Evolutionary conservation across 2,329 filamentous ascomycete genomes (phyloP).

Genomic region (Fusarium decemcellulare): DNA sequence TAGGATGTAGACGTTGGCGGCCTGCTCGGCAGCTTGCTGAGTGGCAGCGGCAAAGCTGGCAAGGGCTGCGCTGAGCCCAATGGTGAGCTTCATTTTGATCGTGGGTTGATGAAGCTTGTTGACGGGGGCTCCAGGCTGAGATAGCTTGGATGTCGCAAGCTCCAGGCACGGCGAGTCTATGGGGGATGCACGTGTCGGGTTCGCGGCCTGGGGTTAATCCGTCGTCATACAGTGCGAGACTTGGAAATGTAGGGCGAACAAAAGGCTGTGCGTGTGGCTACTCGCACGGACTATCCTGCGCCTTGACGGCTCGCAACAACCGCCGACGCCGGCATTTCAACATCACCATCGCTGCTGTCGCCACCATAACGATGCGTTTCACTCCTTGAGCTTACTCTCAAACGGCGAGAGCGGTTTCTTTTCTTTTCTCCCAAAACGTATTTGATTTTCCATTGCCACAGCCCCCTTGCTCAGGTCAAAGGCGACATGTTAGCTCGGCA

Average conservation of each 20-base stretch:
- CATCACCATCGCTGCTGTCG: constrained; percentile 20
- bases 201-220: constrained; percentile 48
- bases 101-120: constrained; percentile 51
- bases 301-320: constrained; percentile 15
- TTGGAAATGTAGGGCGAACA: rapidly evolving
- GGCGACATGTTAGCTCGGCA: constrained; percentile 45
- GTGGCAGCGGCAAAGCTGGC: constrained; percentile 57
- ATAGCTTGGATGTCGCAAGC: constrained; percentile 52
- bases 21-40: constrained; percentile 59
- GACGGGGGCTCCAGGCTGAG: constrained; percentile 43
- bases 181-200: constrained; percentile 48
- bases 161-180: constrained; percentile 40
- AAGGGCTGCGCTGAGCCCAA: constrained; percentile 57
- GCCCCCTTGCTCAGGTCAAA: constrained; percentile 5
- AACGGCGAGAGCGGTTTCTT: constrained; percentile 10
- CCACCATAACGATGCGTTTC: constrained; percentile 38
- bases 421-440: not conserved
- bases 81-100: constrained; percentile 60
- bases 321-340: constrained; percentile 15
- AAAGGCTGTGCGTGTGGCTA: not conserved
- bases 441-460: not conserved
- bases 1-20: constrained; percentile 70
- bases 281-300: constrained; percentile 1
- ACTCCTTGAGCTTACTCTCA: constrained; percentile 23
- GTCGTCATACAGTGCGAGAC: constrained; percentile 45